These are phyloP conservation scores for Eustoma russellianum DNA, from an alignment of 257 asterid species.

Conservation along the genomic window DNA sequence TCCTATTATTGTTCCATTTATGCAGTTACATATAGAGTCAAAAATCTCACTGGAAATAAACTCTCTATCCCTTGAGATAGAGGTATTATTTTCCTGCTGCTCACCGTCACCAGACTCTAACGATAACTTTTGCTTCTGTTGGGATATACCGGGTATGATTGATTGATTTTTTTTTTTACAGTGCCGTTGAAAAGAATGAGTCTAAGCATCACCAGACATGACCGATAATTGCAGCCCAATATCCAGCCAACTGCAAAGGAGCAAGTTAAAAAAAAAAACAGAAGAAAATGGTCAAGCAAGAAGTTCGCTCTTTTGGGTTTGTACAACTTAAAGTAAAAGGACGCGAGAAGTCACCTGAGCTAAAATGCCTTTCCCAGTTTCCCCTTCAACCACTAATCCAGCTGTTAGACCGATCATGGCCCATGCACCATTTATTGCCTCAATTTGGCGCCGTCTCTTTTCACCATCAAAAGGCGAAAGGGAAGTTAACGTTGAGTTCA, in stretches of 20 bases:
- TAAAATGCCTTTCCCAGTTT: constrained; percentile 57
- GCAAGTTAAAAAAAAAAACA: constrained; percentile 6
- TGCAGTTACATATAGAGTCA: too few species aligned
- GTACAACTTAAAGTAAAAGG: not conserved
- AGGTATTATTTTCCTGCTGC: too few species aligned
- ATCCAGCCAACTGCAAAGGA: constrained; percentile 56
- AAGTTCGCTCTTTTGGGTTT: not conserved
- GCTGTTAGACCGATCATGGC: constrained; percentile 93
- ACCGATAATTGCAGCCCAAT: constrained; percentile 45
- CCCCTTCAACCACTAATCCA: constrained; percentile 78
- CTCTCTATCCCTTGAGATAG: too few species aligned
- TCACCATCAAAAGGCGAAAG: not conserved
- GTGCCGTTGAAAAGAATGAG: not conserved
- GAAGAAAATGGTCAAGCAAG: constrained; percentile 2
- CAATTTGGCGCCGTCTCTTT: constrained; percentile 56
- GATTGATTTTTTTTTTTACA: too few species aligned
- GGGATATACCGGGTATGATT: too few species aligned
- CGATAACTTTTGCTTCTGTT: too few species aligned
- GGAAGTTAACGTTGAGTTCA: too few species aligned
- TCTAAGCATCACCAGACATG: constrained; percentile 18
- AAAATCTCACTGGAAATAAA: too few species aligned
- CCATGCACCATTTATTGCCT: constrained; percentile 94
- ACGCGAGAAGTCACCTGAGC: constrained; percentile 50
- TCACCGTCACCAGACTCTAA: too few species aligned
- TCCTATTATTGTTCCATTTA: too few species aligned